Evolutionary conservation across 768 basidiomycete species (phyloP), one percentile per base, ranked within the genome.

Genomic region (Galerina sulciceps): DNA sequence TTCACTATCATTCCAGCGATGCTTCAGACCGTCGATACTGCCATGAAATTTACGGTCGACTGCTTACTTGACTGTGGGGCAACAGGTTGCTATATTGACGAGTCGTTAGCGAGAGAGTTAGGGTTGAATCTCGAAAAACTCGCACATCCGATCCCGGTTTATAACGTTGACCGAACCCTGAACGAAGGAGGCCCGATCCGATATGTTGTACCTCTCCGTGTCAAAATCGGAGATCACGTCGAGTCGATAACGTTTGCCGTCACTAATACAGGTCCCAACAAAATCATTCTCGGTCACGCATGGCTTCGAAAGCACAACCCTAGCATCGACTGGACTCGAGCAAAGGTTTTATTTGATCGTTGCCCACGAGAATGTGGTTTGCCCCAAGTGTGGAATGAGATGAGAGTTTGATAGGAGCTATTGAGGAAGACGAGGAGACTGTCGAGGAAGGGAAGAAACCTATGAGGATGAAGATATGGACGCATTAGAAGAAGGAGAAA

Each of bases 231-330:
- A 10, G 52, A 65, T 6, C 69, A 73, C 49, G 18, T 37, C 3
- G 67, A 72, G 41, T 26, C 26, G 2, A 45, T 66, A 9, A 20
- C 36, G 1, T 66, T 69, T 40, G 55, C 63, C 0, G 61, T 71
- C 13, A 67, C 70, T 2, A 57, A 66, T 11, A 59, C 64, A 0
- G 70, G 66, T 0, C 63, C 51, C 10, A 43, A 51, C 8, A 15
- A 61, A 0, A 41, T 67, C 0, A 65, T 68, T 17, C 53, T 67
- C 1, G 65, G 68, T 0, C 61, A 65, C 26, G 63, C 61, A 9
- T 70, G 69, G 69, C 62, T 69, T 4, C n/a, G 36, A 0, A 41
- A 60, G 4, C 68, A 68, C 42, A 70, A 70, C 41, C 66, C 67
- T 0, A 35, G 57, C 10, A 57, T 68, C 4, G 52, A 71, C 22